These are phyloP conservation scores for Phialophora macrospora DNA, from an alignment of 2,329 filamentous ascomycete genomes.

Conservation along the genomic window DNA sequence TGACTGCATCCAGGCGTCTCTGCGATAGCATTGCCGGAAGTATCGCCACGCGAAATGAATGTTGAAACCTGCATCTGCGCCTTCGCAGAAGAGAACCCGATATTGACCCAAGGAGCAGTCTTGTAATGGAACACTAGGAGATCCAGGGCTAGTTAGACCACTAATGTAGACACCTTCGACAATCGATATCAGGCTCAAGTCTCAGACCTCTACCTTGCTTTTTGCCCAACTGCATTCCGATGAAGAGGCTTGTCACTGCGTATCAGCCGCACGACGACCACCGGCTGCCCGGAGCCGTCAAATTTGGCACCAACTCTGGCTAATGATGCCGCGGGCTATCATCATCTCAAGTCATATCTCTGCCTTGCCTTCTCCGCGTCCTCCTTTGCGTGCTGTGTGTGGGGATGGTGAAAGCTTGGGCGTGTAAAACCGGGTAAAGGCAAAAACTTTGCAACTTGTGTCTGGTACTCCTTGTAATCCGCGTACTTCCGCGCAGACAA, in stretches of 20 bases:
- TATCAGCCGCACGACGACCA: background rate
- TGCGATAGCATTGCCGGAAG: background rate
- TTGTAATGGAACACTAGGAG: background rate
- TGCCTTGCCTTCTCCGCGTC: slow-evolving; percentile 25
- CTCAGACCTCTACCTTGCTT: background rate
- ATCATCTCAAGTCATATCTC: slow-evolving; percentile 27
- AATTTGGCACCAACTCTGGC: background rate
- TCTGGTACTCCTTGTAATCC: slow-evolving; percentile 84
- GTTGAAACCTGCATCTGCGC: background rate
- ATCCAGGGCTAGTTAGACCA: background rate
- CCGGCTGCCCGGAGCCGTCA: background rate
- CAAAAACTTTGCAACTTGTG: slow-evolving; percentile 80
- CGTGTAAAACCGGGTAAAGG: slow-evolving; percentile 54
- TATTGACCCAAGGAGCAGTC: background rate
- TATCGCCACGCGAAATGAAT: background rate
- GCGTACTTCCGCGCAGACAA: slow-evolving; percentile 83
- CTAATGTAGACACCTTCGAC: background rate
- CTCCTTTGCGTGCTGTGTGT: background rate
- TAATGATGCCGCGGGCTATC: background rate
- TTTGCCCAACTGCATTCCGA: background rate
- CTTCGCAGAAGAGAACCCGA: background rate
- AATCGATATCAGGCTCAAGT: background rate
- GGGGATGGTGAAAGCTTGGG: slow-evolving; percentile 11
- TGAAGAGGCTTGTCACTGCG: background rate
- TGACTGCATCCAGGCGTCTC: background rate